These are phyloP conservation scores for Pichia sp. DNA, from an alignment of 1,139 yeast species.

Conservation along the genomic window DNA sequence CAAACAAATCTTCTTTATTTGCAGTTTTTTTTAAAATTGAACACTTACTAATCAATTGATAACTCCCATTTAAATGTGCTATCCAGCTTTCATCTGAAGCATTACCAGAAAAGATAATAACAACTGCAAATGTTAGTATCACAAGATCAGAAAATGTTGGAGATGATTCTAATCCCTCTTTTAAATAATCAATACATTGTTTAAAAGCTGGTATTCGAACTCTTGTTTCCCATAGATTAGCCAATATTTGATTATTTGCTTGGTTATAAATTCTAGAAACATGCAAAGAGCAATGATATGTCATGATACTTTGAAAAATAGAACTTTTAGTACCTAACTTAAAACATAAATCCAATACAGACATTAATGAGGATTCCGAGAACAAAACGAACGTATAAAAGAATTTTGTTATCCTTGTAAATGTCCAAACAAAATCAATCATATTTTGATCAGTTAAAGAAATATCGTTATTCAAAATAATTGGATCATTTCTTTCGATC, in stretches of 20 bases:
- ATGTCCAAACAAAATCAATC: slow-evolving; percentile 19
- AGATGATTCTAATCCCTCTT: slow-evolving; percentile 10
- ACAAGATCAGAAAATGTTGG: slow-evolving; percentile 13
- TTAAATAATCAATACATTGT: slow-evolving; percentile 15
- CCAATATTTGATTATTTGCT: background rate
- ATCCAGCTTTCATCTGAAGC: slow-evolving; percentile 16
- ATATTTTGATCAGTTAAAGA: slow-evolving; percentile 8
- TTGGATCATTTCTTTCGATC: slow-evolving; percentile 15
- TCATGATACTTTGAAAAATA: slow-evolving; percentile 16
- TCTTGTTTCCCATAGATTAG: slow-evolving; percentile 13
- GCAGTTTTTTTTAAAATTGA: background rate
- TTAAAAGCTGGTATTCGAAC: slow-evolving; percentile 16
- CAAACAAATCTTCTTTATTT: background rate
- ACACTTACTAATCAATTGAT: slow-evolving; percentile 14
- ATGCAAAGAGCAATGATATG: slow-evolving; percentile 18
- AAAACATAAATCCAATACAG: slow-evolving; percentile 9
- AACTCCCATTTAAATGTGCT: slow-evolving; percentile 17
- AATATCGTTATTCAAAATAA: background rate
- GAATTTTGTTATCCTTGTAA: slow-evolving; percentile 12
- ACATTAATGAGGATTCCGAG: slow-evolving; percentile 11
- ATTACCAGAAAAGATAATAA: slow-evolving; percentile 17
- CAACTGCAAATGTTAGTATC: slow-evolving; percentile 15
- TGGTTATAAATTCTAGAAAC: slow-evolving; percentile 13
- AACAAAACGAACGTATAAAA: slow-evolving; percentile 15
- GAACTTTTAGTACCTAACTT: slow-evolving; percentile 13